Evolutionary conservation across 2,329 filamentous ascomycete species (phyloP), one percentile per base, ranked within the genome.

Genomic region (Hypomyces perniciosus): DNA sequence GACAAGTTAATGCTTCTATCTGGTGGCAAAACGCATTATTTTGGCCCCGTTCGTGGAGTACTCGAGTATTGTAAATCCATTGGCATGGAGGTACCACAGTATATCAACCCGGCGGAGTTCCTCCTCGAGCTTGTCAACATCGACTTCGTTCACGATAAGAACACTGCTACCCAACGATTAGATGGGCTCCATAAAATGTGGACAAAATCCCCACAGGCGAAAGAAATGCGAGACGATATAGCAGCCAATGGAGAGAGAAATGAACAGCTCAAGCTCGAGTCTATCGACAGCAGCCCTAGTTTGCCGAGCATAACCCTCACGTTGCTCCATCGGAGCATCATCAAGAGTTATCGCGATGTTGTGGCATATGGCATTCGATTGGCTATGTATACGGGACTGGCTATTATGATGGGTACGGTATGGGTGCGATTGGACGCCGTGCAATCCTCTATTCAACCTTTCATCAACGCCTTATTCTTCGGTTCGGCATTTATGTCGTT

Each of bases 361-460:
- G 81, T 95, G 46, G 88, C 85, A 0, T 95, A 95, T 61, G 87
- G 86, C 0, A 89, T 93, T 58, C 81, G 90, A 4, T 75, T 93
- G 39, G 84, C 79, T 38, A 95, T 95, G 88, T 93, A 95, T 66
- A 56, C 61, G 26, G 80, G 81, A 1, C 75, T 95, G 12, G 88
- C 88, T 1, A 80, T 93, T 59, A 85, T 93, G 80, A 90, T 92
- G 85, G 89, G 90, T 5, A 95, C 90, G 0, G 86, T 95, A 9
- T 95, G 88, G 84, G 71, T 95, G 10, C 81, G 89, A 5, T 74
- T 95, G 3, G 70, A 77, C 4, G 76, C 84, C 0, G 71, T 76
- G 0, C 89, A 95, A 63, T 72, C 77, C 50, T 85, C 86, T 52
- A 92, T 95, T 58, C 85, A 89, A 60, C 83, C 88, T 0, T 87